These are phyloP conservation scores for Lipomyces oligophaga DNA, from an alignment of 805 yeast genomes.

Conservation along the genomic window DNA sequence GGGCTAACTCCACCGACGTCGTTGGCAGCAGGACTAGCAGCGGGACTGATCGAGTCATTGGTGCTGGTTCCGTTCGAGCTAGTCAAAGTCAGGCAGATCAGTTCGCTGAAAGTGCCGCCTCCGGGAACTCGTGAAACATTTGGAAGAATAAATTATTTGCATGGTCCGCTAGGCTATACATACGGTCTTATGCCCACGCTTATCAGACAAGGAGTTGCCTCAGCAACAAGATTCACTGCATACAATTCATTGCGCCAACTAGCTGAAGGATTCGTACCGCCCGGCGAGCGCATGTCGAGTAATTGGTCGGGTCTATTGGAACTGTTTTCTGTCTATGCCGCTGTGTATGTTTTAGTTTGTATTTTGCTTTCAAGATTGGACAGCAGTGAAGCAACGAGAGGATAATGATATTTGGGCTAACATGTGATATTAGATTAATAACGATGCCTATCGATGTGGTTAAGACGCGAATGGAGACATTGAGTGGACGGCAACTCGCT, in stretches of 20 bases:
- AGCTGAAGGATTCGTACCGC: slow-evolving; percentile 40
- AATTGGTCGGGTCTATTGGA: slow-evolving; percentile 13
- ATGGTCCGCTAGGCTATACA: slow-evolving; percentile 73
- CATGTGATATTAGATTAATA: slow-evolving; percentile 75
- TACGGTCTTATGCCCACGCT: slow-evolving; percentile 85
- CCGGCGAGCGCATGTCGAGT: slow-evolving; percentile 63
- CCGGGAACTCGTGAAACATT: slow-evolving; percentile 33
- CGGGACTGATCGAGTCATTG: slow-evolving; percentile 77
- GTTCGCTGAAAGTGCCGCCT: slow-evolving; percentile 11
- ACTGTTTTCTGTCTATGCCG: slow-evolving; percentile 34
- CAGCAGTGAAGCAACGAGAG: slow-evolving; percentile 10
- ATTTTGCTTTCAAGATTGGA: background rate
- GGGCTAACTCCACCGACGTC: slow-evolving; percentile 69
- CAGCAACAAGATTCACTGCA: slow-evolving; percentile 79
- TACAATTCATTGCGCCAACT: slow-evolving; percentile 74
- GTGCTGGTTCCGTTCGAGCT: slow-evolving; percentile 88
- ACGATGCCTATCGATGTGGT: slow-evolving; percentile 91
- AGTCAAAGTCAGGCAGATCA: slow-evolving; percentile 24
- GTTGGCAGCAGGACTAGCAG: slow-evolving; percentile 76
- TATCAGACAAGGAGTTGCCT: slow-evolving; percentile 70
- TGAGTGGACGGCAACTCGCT: slow-evolving; percentile 38
- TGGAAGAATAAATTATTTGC: slow-evolving; percentile 36
- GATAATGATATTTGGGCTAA: too few relatives aligned
- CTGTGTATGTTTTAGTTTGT: slow-evolving; percentile 12
- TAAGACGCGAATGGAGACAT: slow-evolving; percentile 90